Conservation (phyloP, 768 basidiomycete species). For the Suillus occidentalis region DNA sequence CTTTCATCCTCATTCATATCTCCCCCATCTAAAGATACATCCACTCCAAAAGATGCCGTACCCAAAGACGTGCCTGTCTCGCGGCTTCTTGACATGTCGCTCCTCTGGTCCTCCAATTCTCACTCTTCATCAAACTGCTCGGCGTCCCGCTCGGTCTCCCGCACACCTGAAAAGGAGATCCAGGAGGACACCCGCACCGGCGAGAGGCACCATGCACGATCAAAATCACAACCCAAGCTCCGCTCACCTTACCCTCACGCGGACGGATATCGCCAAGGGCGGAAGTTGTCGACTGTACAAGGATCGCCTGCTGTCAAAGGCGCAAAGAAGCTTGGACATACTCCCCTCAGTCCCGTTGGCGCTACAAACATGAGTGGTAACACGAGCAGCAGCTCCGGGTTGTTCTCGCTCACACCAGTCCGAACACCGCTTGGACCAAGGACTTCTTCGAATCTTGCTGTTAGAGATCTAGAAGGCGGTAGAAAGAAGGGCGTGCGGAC, state of each 20-base stretch:
- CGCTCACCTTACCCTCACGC: constrained; percentile 10
- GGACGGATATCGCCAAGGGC: constrained; percentile 10
- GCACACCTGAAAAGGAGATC: constrained; percentile 7
- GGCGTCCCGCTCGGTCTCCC: constrained; percentile 17
- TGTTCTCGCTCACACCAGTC: constrained; percentile 24
- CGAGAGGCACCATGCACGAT: constrained; percentile 23
- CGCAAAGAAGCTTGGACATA: background rate
- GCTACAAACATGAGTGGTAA: constrained; percentile 17
- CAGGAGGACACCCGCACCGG: background rate
- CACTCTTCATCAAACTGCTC: constrained; percentile 17
- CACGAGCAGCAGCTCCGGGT: constrained; percentile 17
- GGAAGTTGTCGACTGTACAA: constrained; percentile 32
- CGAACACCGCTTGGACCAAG: constrained; percentile 24
- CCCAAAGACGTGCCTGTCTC: constrained; percentile 25
- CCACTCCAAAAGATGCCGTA: constrained; percentile 17
- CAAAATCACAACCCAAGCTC: constrained; percentile 38
- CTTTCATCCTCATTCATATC: constrained; percentile 21
- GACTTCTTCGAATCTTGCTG: constrained; percentile 13
- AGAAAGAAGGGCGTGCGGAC: background rate
- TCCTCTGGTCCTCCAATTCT: constrained; percentile 33
- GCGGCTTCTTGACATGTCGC: constrained; percentile 34
- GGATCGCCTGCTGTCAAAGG: constrained; percentile 26
- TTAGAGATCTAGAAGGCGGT: background rate
- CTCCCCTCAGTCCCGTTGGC: background rate
- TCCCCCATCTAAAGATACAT: constrained; percentile 21